Evolutionary conservation across 2,329 filamentous ascomycete genomes (phyloP), one percentile per base, ranked within the genome.

Genomic region (Xylaria sp.): DNA sequence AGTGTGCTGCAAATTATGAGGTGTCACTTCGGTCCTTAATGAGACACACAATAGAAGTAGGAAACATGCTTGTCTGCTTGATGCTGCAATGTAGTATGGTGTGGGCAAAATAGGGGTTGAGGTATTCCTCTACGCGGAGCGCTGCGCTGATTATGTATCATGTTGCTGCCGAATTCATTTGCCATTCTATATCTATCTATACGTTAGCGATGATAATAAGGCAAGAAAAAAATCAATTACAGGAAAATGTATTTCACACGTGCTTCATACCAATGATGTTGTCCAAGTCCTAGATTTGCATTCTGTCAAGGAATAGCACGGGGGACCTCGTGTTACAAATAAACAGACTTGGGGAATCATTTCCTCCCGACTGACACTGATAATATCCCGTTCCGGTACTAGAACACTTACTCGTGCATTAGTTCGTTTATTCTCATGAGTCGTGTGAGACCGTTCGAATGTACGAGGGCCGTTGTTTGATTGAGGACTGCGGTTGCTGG

Each of bases 21-120:
- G 74, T 75, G 72, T 72, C 72, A 76, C 73, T 67, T 74, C 70
- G 68, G 66, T 55, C 68, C 63, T 52, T 56, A 65, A 65, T 74
- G 73, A 76, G 73, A 76, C 74, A 73, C 50, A 34, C 48, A 58
- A 65, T 57, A 41, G 51, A 23, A 7, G 37, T 46, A 18, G 10
- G n/a, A 37, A 52, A 31, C 20, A 55, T 44, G 20, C 28, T 2
- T 3, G n/a, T 54, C 34, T 34, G 12, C 46, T 3, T 41, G 50
- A 54, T 15, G 48, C 52, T 34, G 8, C 25, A 18, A 23, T 31
- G 18, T 46, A 18, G 41, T 44, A 23, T 31, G 18, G 34, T 10
- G 52, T 44, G n/a, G 34, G 23, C 28, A 23, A 65, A 31, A 9
- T 51, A 20, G 7, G 23, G 28, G 1, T 41, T 51, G 41, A n/a